These are phyloP conservation scores for Senna tora DNA, from an alignment of 306 rosid genomes.

Conservation along the genomic window DNA sequence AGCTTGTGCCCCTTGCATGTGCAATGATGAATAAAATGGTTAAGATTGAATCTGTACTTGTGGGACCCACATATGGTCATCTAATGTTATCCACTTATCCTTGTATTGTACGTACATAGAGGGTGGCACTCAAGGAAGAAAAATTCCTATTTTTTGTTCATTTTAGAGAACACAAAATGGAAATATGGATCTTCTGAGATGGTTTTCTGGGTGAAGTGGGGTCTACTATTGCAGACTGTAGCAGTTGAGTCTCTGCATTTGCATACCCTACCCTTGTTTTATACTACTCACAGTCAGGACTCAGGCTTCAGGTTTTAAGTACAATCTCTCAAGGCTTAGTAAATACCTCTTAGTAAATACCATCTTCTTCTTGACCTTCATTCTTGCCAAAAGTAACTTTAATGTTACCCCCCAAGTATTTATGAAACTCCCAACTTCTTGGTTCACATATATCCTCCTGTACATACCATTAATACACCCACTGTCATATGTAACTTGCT, in stretches of 20 bases:
- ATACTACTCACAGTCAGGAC: neutral
- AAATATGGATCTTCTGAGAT: constrained; percentile 16
- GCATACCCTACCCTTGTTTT: neutral
- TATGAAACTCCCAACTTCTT: constrained; percentile 17
- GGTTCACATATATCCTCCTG: neutral
- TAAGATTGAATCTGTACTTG: neutral
- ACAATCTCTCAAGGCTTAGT: neutral
- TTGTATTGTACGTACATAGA: neutral
- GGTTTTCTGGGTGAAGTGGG: constrained; percentile 11
- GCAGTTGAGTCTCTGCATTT: constrained; percentile 11
- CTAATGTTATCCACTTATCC: neutral
- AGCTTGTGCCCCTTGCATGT: neutral
- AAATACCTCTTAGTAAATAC: neutral
- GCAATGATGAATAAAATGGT: neutral
- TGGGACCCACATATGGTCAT: neutral
- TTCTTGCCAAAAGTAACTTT: neutral
- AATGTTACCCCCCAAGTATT: constrained; percentile 1
- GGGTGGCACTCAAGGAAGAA: neutral
- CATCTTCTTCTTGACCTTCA: neutral
- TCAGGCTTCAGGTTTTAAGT: constrained; percentile 2
- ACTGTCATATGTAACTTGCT: neutral
- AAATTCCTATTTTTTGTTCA: constrained; percentile 5
- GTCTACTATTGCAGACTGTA: neutral
- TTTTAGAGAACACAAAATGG: constrained; percentile 23
- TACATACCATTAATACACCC: neutral